A percentile compares a stretch with the other conserved stretches of the same genome.
Conservation (phyloP, 2,329 filamentous ascomycete species). For the Beauveria asiatica region DNA sequence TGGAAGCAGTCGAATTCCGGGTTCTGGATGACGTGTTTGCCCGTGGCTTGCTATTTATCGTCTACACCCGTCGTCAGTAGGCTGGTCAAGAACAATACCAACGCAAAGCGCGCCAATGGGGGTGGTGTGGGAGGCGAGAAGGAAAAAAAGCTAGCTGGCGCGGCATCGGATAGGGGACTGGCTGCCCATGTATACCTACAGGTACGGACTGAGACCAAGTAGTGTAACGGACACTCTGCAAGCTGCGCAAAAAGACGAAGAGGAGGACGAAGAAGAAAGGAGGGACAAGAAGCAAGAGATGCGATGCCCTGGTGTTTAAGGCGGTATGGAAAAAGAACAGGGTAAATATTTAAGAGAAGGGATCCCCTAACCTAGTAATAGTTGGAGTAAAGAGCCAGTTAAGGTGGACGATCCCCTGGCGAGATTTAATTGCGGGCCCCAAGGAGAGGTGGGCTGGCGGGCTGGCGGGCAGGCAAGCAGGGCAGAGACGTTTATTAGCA, state of each 20-base stretch:
- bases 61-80: neutral
- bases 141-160: neutral
- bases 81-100: neutral
- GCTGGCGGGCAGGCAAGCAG: neutral
- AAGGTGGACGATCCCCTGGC: slow-evolving; percentile 10
- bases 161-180: neutral
- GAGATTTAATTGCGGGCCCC: slow-evolving; percentile 8
- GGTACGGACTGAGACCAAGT: neutral
- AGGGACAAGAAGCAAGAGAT: neutral
- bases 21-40: neutral
- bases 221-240: neutral
- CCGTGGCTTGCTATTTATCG: neutral
- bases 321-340: neutral
- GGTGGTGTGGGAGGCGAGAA: neutral
- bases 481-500: neutral
- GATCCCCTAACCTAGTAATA: neutral
- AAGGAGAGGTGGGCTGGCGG: neutral
- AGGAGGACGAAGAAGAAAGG: neutral
- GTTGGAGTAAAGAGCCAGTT: neutral
- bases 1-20: slow-evolving; percentile 1
- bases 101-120: neutral
- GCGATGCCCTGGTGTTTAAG: neutral
- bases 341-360: neutral
- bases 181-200: neutral
- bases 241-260: neutral